Conservation (phyloP, 2,329 filamentous ascomycete species). For the Colletotrichum liriopes region DNA sequence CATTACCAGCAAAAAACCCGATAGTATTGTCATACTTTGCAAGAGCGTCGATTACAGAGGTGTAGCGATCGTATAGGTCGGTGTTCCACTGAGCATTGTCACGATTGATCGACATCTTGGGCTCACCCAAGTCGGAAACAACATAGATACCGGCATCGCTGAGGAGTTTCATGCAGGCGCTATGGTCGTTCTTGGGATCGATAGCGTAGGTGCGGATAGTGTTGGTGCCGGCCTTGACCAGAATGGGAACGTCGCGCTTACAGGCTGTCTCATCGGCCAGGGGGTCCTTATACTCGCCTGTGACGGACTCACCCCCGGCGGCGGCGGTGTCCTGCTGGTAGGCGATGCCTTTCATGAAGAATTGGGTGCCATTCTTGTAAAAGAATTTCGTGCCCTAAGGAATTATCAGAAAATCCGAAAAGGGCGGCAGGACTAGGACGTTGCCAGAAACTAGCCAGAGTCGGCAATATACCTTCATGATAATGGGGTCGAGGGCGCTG, state of each 20-base stretch:
- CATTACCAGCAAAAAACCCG: conserved; percentile 98
- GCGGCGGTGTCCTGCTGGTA: conserved; percentile 87
- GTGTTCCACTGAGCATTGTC: conserved; percentile 85
- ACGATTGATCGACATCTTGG: conserved; percentile 87
- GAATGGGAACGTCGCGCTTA: conserved; percentile 87
- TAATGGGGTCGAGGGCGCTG: conserved; percentile 69
- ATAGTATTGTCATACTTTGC: conserved; percentile 90
- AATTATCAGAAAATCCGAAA: conserved; percentile 31
- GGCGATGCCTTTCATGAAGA: conserved; percentile 92
- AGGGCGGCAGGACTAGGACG: neutral
- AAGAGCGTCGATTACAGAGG: conserved; percentile 85
- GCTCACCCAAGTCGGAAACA: conserved; percentile 90
- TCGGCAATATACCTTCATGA: conserved; percentile 74
- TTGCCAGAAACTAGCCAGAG: conserved; percentile 9
- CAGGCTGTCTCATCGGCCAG: conserved; percentile 81
- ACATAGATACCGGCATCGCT: conserved; percentile 93
- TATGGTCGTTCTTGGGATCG: conserved; percentile 84
- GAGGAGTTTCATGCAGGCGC: conserved; percentile 86
- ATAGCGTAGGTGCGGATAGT: conserved; percentile 96
- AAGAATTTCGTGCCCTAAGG: conserved; percentile 86
- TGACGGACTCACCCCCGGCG: conserved; percentile 65
- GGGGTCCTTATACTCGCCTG: conserved; percentile 82
- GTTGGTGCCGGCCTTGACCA: conserved; percentile 87
- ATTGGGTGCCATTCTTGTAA: conserved; percentile 79
- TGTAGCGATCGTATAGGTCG: conserved; percentile 85